Evolutionary conservation across 1,284 basidiomycete genomes (phyloP), one percentile per base, ranked within the genome.

Genomic region (Sporisorium exsertum): DNA sequence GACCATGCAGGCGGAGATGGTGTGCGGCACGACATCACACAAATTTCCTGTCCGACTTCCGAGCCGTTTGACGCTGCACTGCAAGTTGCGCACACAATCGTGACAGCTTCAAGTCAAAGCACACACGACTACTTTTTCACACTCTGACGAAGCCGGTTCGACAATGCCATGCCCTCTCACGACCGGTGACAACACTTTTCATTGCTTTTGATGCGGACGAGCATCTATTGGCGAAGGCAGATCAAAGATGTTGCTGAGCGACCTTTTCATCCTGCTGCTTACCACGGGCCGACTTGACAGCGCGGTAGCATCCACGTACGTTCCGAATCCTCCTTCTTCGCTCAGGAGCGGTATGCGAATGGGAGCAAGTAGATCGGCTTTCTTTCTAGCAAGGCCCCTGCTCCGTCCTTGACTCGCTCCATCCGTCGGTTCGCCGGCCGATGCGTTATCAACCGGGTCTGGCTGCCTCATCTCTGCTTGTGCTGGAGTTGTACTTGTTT

Each of bases 171-270:
- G 27, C 15, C 47, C 29, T 16, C 16, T 29, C 47, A 29, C 16
- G 16, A 8, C 9, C 40, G 16, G 35, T 1, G 51, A 27, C 24
- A 10, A 12, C 9, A 18, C 18, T 4, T 9, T 26, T 47, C 18
- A 57, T 35, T 46, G 40, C 40, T 20, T 8, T 35, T 18, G 43
- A 24, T 15, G 43, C 16, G 29, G 43, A 47, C 27, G 43, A 3
- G 32, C 27, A n/a, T 22, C 16, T 18, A 56, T 37, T 4, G 58
- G 50, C 29, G 51, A 52, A 33, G 66, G 22, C 12, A 57, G 13
- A 16, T 70, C 61, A 42, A 70, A 70, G 24, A 70, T 57, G 32
- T 52, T 64, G 40, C 67, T 70, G 3, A 64, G 46, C 53, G 61
- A 59, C 18, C 67, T 27, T 26, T 64, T 70, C n/a, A 57, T 42